Conservation (phyloP, 2,329 filamentous ascomycete genomes). For the Fusarium sp. region DNA sequence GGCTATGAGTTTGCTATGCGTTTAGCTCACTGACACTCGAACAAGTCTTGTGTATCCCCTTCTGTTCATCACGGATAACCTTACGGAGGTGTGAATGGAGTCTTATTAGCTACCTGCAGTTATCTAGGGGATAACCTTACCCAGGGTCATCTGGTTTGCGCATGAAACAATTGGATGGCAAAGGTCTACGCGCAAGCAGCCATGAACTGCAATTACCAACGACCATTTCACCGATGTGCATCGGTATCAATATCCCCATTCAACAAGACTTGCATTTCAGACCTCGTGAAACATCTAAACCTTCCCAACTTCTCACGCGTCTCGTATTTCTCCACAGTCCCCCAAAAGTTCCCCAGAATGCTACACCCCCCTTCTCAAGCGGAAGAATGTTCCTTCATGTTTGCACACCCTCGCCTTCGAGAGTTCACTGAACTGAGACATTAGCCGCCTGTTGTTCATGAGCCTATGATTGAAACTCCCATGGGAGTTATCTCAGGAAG, state of each 20-base stretch:
- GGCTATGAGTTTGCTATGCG: neutral
- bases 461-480: fast-evolving
- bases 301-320: too few relatives aligned
- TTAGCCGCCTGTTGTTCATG: fast-evolving
- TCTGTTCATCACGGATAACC: fast-evolving
- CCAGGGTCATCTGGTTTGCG: fast-evolving
- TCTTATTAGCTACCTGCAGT: too few relatives aligned
- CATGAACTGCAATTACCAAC: fast-evolving
- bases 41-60: too few relatives aligned
- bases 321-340: fast-evolving
- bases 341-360: neutral
- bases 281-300: fast-evolving
- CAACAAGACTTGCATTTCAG: fast-evolving
- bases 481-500: too few relatives aligned
- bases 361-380: neutral
- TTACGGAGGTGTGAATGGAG: too few relatives aligned
- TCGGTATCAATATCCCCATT: neutral
- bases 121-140: fast-evolving
- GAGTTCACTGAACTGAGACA: neutral
- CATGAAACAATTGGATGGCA: fast-evolving
- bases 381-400: neutral
- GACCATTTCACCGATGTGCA: neutral
- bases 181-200: neutral
- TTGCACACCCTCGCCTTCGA: neutral
- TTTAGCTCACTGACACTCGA: too few relatives aligned